These are phyloP conservation scores for Opeltia flavorubescens DNA, from an alignment of 495 filamentous ascomycete genomes.

Conservation along the genomic window DNA sequence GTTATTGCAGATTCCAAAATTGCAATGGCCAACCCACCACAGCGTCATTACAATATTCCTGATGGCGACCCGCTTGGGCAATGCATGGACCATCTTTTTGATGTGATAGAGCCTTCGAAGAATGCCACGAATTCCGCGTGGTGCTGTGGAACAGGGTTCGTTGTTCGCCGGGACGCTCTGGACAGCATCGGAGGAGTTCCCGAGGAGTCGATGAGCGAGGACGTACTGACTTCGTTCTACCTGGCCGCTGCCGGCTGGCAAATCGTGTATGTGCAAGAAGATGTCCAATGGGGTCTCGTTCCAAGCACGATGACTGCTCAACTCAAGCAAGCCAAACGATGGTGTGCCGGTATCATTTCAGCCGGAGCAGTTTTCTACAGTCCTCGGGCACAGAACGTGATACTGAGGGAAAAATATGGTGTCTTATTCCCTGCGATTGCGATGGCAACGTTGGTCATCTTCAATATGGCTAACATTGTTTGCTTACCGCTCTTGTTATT, in stretches of 20 bases:
- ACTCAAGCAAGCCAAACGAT: background rate
- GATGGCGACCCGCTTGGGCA: constrained; percentile 33
- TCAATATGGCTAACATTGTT: background rate
- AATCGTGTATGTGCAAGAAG: background rate
- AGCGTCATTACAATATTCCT: constrained; percentile 40
- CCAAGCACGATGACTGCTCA: background rate
- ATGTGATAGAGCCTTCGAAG: constrained; percentile 9
- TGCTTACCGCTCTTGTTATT: background rate
- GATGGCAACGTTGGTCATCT: background rate
- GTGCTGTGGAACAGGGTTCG: background rate
- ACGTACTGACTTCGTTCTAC: constrained; percentile 1
- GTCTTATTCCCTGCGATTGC: background rate
- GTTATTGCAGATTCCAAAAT: constrained; percentile 24
- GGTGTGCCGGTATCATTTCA: background rate
- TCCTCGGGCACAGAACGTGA: background rate
- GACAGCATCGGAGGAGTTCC: constrained; percentile 1
- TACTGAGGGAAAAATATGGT: background rate
- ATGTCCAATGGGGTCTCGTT: background rate
- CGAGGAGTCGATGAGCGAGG: constrained; percentile 1
- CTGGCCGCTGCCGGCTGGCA: background rate
- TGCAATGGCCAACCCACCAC: constrained; percentile 18
- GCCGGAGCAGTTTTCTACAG: background rate
- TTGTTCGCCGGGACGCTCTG: constrained; percentile 1
- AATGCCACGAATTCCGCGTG: background rate
- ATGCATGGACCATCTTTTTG: constrained; percentile 28